Evolutionary conservation across 1,139 yeast genomes (phyloP).

Genomic region (Sugiyamaella pinicola): DNA sequence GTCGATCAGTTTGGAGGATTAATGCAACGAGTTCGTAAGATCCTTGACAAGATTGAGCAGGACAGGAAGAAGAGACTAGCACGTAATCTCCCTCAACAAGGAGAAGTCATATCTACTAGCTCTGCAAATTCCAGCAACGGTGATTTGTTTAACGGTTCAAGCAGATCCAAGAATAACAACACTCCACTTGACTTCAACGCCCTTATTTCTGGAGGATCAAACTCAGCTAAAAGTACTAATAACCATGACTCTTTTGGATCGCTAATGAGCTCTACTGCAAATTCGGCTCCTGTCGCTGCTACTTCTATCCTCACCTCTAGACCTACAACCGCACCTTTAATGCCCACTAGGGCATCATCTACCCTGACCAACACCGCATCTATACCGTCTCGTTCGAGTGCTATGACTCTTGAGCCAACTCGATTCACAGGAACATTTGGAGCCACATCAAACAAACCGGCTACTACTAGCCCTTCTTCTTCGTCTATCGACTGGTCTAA

Average conservation of each 20-base stretch:
- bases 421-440: constrained; percentile 12
- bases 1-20: constrained; percentile 47
- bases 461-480: neutral
- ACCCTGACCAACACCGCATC: no score
- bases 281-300: no score
- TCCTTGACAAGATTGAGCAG: constrained; percentile 34
- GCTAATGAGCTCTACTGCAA: neutral
- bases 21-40: constrained; percentile 31
- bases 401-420: constrained; percentile 7
- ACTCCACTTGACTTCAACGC: constrained; percentile 10
- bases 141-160: constrained; percentile 19
- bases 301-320: no score
- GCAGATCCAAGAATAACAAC: neutral
- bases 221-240: neutral
- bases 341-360: constrained; percentile 1
- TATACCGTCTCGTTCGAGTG: constrained; percentile 9
- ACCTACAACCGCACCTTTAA: neutral
- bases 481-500: constrained; percentile 14
- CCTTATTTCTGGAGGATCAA: constrained; percentile 6
- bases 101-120: neutral
- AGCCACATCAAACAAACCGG: neutral
- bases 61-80: constrained; percentile 34
- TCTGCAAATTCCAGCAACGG: constrained; percentile 13
- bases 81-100: constrained; percentile 22
- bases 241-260: constrained; percentile 1